phyloP scores from a whole-genome alignment of 2,329 filamentous ascomycete genomes.

The Diaporthe batatas region DNA sequence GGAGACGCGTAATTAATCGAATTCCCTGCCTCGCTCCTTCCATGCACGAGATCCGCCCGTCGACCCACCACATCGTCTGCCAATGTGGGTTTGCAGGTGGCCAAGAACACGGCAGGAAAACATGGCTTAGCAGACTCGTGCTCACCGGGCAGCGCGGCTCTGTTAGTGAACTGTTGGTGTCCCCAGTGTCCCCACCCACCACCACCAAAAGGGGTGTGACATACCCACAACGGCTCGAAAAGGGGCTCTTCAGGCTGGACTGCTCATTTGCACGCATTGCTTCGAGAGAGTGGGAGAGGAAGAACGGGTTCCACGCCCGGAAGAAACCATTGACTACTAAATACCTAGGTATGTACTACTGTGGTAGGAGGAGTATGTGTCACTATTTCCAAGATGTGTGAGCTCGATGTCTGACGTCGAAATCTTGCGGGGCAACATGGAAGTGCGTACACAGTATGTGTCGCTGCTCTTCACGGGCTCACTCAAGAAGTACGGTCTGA shows the following conservation, averaged over 20 bases:
- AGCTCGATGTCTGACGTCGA: not conserved
- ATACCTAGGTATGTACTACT: too few species aligned
- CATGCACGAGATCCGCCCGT: conserved; percentile 5
- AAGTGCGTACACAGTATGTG: not conserved
- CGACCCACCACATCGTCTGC: conserved; percentile 16
- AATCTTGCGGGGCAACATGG: too few species aligned
- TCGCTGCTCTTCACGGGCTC: not conserved
- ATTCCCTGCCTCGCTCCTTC: not conserved
- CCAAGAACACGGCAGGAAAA: not conserved
- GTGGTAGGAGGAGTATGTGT: too few species aligned
- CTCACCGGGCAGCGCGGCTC: not conserved
- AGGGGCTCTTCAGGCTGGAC: not conserved
- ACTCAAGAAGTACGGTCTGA: not conserved
- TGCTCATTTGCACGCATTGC: too few species aligned
- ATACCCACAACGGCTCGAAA: conserved; percentile 7
- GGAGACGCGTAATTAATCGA: conserved; percentile 17
- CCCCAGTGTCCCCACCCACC: conserved; percentile 11
- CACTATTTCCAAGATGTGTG: not conserved
- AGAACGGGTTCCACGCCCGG: too few species aligned
- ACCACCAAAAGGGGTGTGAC: not conserved
- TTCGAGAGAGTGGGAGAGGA: not conserved
- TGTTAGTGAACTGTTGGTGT: conserved; percentile 11
- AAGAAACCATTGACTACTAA: not conserved
- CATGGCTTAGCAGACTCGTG: conserved; percentile 10
- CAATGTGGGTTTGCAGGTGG: not conserved